A percentile compares a stretch with the other conserved stretches of the same genome.
These are phyloP conservation scores for Amaranthus hypochondriacus DNA, from an alignment of 148 eudicot genomes.

Conservation along the genomic window DNA sequence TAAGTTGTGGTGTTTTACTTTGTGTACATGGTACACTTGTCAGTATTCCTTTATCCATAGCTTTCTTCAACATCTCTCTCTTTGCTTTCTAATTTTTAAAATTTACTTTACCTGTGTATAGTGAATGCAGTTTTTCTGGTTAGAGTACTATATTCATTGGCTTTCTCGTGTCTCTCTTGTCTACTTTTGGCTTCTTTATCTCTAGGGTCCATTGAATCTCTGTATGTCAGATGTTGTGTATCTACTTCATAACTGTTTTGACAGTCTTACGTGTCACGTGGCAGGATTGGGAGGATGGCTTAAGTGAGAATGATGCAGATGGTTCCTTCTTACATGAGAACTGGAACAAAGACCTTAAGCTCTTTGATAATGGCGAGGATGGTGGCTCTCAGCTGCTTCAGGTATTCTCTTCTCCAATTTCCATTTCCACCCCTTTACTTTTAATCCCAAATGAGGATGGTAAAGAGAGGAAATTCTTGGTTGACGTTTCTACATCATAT, in stretches of 20 bases:
- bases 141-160: too few relatives aligned
- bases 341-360: slow-evolving; percentile 82
- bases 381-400: slow-evolving; percentile 93
- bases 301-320: slow-evolving; percentile 86
- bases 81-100: neutral
- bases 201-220: neutral
- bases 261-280: slow-evolving; percentile 6
- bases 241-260: neutral
- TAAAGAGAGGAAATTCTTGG: neutral
- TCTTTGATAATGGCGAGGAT: slow-evolving; percentile 75
- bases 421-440: neutral
- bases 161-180: too few relatives aligned
- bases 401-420: slow-evolving; percentile 33
- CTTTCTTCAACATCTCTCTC: neutral
- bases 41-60: too few relatives aligned
- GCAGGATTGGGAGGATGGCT: slow-evolving; percentile 97
- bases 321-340: slow-evolving; percentile 94
- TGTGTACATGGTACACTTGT: neutral
- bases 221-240: neutral
- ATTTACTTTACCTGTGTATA: neutral
- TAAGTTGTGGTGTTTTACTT: too few relatives aligned
- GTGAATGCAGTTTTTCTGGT: neutral
- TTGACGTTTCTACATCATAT: neutral
- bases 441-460: neutral
- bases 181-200: neutral